These are phyloP conservation scores for Alnus glutinosa DNA, from an alignment of 306 rosid genomes.

Conservation along the genomic window DNA sequence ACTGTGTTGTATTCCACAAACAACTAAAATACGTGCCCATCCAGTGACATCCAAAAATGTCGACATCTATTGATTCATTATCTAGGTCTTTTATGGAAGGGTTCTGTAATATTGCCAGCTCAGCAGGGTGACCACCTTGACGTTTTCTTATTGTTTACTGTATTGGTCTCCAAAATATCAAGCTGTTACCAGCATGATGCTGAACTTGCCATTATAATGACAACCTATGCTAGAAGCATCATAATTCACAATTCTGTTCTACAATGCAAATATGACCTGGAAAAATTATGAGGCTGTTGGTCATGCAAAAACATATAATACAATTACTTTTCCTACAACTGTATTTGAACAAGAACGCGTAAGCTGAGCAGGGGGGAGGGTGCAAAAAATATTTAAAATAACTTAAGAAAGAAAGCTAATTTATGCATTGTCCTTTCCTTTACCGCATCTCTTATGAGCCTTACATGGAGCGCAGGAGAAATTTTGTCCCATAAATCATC, in stretches of 20 bases:
- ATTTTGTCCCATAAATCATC: background rate
- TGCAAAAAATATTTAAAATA: background rate
- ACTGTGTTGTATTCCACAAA: background rate
- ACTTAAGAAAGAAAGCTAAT: constrained; percentile 21
- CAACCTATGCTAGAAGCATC: background rate
- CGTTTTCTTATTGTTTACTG: background rate
- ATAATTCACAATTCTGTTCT: background rate
- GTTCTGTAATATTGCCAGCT: background rate
- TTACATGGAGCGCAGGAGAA: background rate
- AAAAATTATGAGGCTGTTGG: background rate
- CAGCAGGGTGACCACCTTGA: background rate
- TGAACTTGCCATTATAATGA: background rate
- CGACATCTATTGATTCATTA: background rate
- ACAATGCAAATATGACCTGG: background rate
- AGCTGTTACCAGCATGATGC: background rate
- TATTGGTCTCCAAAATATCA: constrained; percentile 7
- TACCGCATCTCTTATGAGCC: background rate
- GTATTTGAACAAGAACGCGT: too few relatives aligned
- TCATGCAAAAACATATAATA: background rate
- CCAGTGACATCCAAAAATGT: background rate
- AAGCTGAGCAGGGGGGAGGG: too few relatives aligned
- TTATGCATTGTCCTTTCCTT: background rate
- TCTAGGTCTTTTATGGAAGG: background rate
- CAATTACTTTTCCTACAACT: too few relatives aligned
- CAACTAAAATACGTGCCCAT: background rate